These are phyloP conservation scores for Citrus cavaleriei DNA, from an alignment of 345 rosid genomes.

Conservation along the genomic window DNA sequence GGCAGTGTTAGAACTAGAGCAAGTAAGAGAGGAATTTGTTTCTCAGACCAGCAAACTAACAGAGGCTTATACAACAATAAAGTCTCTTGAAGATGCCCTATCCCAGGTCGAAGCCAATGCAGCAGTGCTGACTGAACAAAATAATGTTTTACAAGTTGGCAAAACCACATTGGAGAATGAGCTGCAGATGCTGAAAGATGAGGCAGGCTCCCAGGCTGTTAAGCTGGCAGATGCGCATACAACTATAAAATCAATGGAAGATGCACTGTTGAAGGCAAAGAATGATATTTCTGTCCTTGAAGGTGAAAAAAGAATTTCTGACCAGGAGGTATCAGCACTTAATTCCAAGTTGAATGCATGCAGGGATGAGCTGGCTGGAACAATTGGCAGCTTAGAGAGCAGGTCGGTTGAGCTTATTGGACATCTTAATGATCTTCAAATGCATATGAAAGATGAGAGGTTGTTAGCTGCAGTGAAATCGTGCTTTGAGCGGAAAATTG, in stretches of 20 bases:
- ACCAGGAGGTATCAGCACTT: constrained; percentile 57
- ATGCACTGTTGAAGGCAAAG: constrained; percentile 51
- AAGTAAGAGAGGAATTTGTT: constrained; percentile 43
- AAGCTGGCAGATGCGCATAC: constrained; percentile 45
- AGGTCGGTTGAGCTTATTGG: constrained; percentile 50
- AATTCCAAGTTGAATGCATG: constrained; percentile 64
- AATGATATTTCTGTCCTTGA: constrained; percentile 47
- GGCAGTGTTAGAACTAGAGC: constrained; percentile 51
- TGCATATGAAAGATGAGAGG: constrained; percentile 50
- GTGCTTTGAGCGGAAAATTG: constrained; percentile 48
- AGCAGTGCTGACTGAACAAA: constrained; percentile 47
- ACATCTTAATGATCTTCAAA: constrained; percentile 51
- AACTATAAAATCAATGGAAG: constrained; percentile 59
- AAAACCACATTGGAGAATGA: constrained; percentile 49
- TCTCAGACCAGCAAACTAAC: constrained; percentile 47
- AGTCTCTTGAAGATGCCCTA: constrained; percentile 59
- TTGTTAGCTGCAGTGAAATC: constrained; percentile 44
- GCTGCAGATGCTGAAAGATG: constrained; percentile 54
- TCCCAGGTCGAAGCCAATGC: constrained; percentile 50
- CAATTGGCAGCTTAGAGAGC: constrained; percentile 50
- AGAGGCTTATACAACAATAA: constrained; percentile 53
- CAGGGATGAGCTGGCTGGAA: constrained; percentile 77
- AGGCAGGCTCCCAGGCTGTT: constrained; percentile 46
- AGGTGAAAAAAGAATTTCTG: constrained; percentile 52
- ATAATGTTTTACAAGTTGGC: constrained; percentile 31